Evolutionary conservation across 1,284 basidiomycete genomes (phyloP).

Genomic region (Ustilago crameri): DNA sequence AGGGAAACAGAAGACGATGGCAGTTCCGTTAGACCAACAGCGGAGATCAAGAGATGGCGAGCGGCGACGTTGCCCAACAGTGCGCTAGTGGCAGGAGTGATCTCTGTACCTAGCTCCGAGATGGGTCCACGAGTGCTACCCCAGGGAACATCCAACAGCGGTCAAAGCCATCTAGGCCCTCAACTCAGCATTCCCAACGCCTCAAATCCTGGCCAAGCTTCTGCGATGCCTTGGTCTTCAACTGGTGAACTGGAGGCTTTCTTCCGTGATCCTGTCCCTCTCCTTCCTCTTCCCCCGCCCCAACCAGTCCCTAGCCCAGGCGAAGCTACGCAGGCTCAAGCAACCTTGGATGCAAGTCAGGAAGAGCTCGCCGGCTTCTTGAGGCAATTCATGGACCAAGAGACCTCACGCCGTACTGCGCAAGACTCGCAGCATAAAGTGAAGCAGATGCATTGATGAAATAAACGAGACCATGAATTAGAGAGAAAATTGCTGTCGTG

Average conservation of each 20-base stretch:
- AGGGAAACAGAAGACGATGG: not conserved
- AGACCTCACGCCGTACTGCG: not conserved
- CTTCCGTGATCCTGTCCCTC: not conserved
- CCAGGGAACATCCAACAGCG: not conserved
- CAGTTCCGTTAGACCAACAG: not conserved
- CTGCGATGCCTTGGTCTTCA: not conserved
- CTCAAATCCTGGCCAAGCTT: not conserved
- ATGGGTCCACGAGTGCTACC: constrained; percentile 1
- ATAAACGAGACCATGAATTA: no score
- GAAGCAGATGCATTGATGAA: no score
- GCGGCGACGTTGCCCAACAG: constrained; percentile 15
- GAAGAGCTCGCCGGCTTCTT: constrained; percentile 15
- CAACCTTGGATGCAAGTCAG: constrained; percentile 6
- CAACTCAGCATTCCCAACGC: not conserved
- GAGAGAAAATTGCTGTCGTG: no score
- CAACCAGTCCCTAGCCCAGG: not conserved
- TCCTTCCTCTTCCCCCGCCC: not conserved
- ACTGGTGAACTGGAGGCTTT: not conserved
- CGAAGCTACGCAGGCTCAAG: not conserved
- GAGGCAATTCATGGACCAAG: constrained; percentile 11
- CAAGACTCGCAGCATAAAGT: not conserved
- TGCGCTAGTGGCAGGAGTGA: no score
- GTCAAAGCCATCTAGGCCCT: not conserved
- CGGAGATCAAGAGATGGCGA: constrained; percentile 10
- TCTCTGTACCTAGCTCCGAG: not conserved